Percentiles rank a stretch among this genome's conserved stretches.
Conservation (phyloP, 139 green algal species). For the Marvania coccoides region DNA sequence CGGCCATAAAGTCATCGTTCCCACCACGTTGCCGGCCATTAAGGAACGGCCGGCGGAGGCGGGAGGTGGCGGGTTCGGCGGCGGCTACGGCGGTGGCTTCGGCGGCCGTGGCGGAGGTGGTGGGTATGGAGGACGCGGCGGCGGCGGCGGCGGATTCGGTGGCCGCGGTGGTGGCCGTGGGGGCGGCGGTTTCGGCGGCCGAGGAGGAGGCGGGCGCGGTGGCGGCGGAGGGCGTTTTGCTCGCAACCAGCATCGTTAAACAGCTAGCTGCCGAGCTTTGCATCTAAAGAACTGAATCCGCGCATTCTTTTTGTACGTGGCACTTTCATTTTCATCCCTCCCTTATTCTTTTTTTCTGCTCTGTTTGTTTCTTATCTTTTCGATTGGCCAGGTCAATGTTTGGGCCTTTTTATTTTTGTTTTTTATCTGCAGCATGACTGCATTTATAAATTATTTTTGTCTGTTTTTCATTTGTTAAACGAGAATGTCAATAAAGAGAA, state of each 20-base stretch:
- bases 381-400: not conserved
- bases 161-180: not conserved
- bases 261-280: no score
- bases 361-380: not conserved
- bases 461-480: not conserved
- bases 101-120: constrained; percentile 4
- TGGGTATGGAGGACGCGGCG: not conserved
- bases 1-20: not conserved
- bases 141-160: not conserved
- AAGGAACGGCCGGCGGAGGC: constrained; percentile 29
- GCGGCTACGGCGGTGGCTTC: constrained; percentile 17
- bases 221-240: constrained; percentile 1
- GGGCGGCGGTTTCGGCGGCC: not conserved
- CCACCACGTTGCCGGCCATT: constrained; percentile 50
- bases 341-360: not conserved
- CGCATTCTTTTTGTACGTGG: not conserved
- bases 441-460: constrained; percentile 2
- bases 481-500: no score
- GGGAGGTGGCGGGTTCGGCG: constrained; percentile 1
- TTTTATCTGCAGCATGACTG: not conserved
- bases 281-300: not conserved
- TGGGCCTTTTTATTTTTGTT: not conserved
- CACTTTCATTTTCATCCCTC: not conserved
- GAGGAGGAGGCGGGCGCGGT: not conserved
- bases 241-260: not conserved